phyloP scores from a whole-genome alignment of 2,329 filamentous ascomycete species.

The Achaetomium macrosporum region DNA sequence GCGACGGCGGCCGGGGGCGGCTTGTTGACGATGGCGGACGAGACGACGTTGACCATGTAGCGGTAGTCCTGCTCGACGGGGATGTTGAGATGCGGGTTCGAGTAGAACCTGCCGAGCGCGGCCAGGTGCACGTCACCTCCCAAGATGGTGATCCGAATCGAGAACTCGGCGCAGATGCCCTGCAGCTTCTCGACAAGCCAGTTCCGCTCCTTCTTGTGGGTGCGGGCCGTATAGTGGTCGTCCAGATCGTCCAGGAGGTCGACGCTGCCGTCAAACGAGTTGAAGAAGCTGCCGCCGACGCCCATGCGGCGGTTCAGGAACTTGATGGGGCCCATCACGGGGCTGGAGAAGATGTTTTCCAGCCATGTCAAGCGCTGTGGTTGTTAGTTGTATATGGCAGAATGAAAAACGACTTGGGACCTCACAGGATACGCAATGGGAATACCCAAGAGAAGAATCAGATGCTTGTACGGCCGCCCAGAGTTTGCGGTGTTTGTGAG shows the following conservation, averaged over 20 bases:
- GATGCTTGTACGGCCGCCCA: slow-evolving; percentile 76
- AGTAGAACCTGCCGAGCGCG: slow-evolving; percentile 90
- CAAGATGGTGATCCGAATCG: slow-evolving; percentile 83
- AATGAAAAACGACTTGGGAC: not conserved
- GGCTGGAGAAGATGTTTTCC: slow-evolving; percentile 84
- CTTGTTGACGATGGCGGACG: slow-evolving; percentile 93
- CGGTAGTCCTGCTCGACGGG: slow-evolving; percentile 77
- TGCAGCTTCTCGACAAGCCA: slow-evolving; percentile 76
- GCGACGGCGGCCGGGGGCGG: slow-evolving; percentile 83
- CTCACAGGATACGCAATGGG: slow-evolving; percentile 75
- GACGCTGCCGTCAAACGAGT: slow-evolving; percentile 87
- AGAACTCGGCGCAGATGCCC: slow-evolving; percentile 75
- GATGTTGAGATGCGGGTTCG: slow-evolving; percentile 72
- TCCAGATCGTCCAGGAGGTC: slow-evolving; percentile 90
- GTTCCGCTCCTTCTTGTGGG: slow-evolving; percentile 84
- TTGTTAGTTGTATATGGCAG: slow-evolving; percentile 2
- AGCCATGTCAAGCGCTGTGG: slow-evolving; percentile 83
- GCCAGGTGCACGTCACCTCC: slow-evolving; percentile 92
- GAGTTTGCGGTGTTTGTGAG: slow-evolving; percentile 59
- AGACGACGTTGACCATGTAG: slow-evolving; percentile 93
- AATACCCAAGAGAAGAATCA: slow-evolving; percentile 82
- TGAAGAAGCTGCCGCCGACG: slow-evolving; percentile 78
- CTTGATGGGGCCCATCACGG: slow-evolving; percentile 80
- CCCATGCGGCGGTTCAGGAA: slow-evolving; percentile 89
- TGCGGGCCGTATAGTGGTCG: slow-evolving; percentile 90